Base-by-base conservation (phyloP, 129 eudicot species). In the Scalesia atractyloides region DNA sequence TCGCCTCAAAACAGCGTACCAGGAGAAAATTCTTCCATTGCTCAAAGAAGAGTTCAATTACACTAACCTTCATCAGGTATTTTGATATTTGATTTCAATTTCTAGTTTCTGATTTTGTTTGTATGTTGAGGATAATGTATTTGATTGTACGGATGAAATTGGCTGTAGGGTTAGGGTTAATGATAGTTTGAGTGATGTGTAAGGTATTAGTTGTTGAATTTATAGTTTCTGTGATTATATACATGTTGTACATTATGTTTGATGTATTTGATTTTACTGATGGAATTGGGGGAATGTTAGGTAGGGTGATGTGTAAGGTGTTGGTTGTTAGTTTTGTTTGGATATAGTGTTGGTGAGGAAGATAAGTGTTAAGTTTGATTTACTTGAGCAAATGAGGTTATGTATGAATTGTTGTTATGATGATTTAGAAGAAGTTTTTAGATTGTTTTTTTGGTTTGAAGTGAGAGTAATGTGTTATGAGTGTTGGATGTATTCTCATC, bases 31-130 rank as follows among this genome's bases (percentile, higher is more conserved):
- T 61, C 83, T 86, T 24, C 99, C 99, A 0, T 19, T 80, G 78
- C 96, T 94, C 22, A 88, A 81, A 56, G 96, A 94, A 58, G 99
- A 94, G 82, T 94, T 90, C 60, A 63, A 47, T 44, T 94, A 94
- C 94, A 82, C 89, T 24, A 94, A 94, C 41, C 39, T 88, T 80
- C 99, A 79, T 68, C 89, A 94, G 97, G 98, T 92, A 64, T 61
- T 61, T n/a, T 51, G 18, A 20, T 24, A 24, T 24, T 24, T 24
- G 30, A 24, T 24, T 3, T 24, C 30, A 34, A 73, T 57, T 20
- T 71, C 66, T 71, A 43, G 18, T 43, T 50, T 34, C 52, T 13
- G 74, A 12, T 70, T 5, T 53, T 26, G 13, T 46, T 44, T 54
- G 37, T 43, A 19, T 13, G 19, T 69, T 13, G 9, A 12, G n/a